A percentile compares a stretch with the other conserved stretches of the same genome.
phyloP scores from a whole-genome alignment of 495 filamentous ascomycete genomes.

The Platismatia glauca region DNA sequence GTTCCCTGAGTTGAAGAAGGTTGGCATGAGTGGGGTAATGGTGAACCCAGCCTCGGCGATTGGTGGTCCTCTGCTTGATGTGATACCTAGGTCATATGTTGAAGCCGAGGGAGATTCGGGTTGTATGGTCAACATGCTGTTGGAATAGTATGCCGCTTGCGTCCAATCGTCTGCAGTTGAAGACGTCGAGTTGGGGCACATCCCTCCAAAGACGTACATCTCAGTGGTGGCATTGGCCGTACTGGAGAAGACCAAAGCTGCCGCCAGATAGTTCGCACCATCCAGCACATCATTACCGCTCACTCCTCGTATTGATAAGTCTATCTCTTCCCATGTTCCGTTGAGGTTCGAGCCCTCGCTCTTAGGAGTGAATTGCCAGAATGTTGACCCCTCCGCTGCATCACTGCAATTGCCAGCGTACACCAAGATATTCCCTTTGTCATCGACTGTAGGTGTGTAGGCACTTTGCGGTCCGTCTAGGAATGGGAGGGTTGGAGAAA shows the following conservation, averaged over 20 bases:
- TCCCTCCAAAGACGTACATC: conserved; percentile 78
- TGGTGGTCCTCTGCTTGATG: conserved; percentile 47
- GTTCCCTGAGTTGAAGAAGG: conserved; percentile 45
- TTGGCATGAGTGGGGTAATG: conserved; percentile 59
- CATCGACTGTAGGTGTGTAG: conserved; percentile 56
- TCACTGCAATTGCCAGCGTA: conserved; percentile 58
- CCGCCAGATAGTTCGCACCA: conserved; percentile 59
- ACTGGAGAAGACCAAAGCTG: conserved; percentile 57
- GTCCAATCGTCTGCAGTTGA: conserved; percentile 44
- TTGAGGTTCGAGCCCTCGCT: conserved; percentile 34
- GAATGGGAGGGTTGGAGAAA: conserved; percentile 62
- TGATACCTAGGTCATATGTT: conserved; percentile 34
- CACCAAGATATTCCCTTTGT: conserved; percentile 57
- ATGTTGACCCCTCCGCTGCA: conserved; percentile 31
- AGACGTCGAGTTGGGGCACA: conserved; percentile 58
- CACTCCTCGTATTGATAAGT: conserved; percentile 25
- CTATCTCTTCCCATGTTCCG: conserved; percentile 46
- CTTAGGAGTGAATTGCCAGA: conserved; percentile 50
- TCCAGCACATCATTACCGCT: conserved; percentile 28
- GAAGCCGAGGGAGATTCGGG: conserved; percentile 30
- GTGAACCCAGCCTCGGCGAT: conserved; percentile 82
- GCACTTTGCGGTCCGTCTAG: conserved; percentile 36
- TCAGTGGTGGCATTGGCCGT: conserved; percentile 40
- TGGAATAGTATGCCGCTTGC: conserved; percentile 63
- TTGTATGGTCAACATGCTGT: conserved; percentile 55